Base-by-base conservation (phyloP, 495 filamentous ascomycete genomes). In the Immersiella caudata region DNA sequence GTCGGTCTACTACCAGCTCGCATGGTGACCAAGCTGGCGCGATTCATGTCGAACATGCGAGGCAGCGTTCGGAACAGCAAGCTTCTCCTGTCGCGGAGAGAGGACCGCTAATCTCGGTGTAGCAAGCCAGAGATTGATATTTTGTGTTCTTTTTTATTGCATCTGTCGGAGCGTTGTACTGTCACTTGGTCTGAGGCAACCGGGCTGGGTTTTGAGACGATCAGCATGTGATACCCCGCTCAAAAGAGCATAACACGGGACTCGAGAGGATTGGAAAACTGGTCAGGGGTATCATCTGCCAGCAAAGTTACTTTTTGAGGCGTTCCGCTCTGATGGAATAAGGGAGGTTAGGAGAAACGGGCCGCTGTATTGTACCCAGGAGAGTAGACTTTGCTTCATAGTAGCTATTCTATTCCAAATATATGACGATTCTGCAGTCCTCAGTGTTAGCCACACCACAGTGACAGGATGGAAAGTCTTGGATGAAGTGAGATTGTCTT, bases 1-100 rank as follows among this genome's bases (percentile, higher is more conserved):
- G 76, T 80, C 50, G 76, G 80, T 1, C 25, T 22, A 22, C 2
- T 6, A 55, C 52, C 21, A 26, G 22, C 12, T 16, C 20, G 52
- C 12, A 24, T 14, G 2, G 3, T 22, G 52, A 24, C 2, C 21
- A 55, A 55, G 29, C 29, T 33, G 8, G 4, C 29, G 3, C 29
- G 8, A 33, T 8, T 33, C 29, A 33, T 33, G 29, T 33, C 8
- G 20, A 57, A 6, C 18, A 57, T 2, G 54, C 22, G 22, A 25
- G 54, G 11, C 54, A 57, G 54, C 54, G 54, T 18, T 26, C 54
- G 22, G 54, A 57, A 14, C 22, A 18, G 22, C n/a, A 57, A 21
- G 54, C 20, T 7, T 46, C 40, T 4, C 40, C 40, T 2, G 11
- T 46, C 11, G 16, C 2, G 16, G 40, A 46, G 16, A 46, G 40